phyloP scores from a whole-genome alignment of 2,329 filamentous ascomycete species.

The Zasmidium citrigriseum region DNA sequence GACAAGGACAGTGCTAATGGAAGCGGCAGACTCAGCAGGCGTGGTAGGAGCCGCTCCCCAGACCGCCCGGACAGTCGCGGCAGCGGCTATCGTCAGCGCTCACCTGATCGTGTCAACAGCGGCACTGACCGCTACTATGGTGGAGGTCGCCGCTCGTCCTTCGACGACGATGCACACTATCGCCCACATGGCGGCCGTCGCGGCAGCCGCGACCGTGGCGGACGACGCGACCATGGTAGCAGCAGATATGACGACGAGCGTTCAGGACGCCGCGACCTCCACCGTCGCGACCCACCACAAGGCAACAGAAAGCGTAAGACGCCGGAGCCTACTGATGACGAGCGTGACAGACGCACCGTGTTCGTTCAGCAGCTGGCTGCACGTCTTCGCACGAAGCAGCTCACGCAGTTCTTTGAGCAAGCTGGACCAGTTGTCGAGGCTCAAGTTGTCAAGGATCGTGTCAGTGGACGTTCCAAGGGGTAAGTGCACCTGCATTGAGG shows the following conservation, averaged over 20 bases:
- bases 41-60: constrained; percentile 26
- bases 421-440: constrained; percentile 93
- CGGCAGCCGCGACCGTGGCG: constrained; percentile 38
- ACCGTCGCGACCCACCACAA: constrained; percentile 46
- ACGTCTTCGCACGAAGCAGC: constrained; percentile 84
- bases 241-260: constrained; percentile 46
- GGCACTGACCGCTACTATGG: constrained; percentile 45
- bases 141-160: constrained; percentile 31
- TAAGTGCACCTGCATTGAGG: constrained; percentile 50
- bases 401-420: constrained; percentile 93
- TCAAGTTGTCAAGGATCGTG: constrained; percentile 96
- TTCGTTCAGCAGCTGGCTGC: constrained; percentile 98
- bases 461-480: constrained; percentile 97
- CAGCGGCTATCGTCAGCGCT: constrained; percentile 17
- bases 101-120: constrained; percentile 23
- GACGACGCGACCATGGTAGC: constrained; percentile 55
- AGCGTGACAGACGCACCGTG: constrained; percentile 92
- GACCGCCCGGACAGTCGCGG: constrained; percentile 25
- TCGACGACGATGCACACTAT: constrained; percentile 41
- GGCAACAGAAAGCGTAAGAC: constrained; percentile 47
- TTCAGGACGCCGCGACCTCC: constrained; percentile 61
- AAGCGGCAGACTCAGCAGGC: constrained; percentile 34
- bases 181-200: constrained; percentile 28
- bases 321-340: constrained; percentile 85
- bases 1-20: constrained; percentile 41